These are phyloP conservation scores for Marasmius sp. DNA, from an alignment of 1,284 basidiomycete genomes.

Conservation along the genomic window DNA sequence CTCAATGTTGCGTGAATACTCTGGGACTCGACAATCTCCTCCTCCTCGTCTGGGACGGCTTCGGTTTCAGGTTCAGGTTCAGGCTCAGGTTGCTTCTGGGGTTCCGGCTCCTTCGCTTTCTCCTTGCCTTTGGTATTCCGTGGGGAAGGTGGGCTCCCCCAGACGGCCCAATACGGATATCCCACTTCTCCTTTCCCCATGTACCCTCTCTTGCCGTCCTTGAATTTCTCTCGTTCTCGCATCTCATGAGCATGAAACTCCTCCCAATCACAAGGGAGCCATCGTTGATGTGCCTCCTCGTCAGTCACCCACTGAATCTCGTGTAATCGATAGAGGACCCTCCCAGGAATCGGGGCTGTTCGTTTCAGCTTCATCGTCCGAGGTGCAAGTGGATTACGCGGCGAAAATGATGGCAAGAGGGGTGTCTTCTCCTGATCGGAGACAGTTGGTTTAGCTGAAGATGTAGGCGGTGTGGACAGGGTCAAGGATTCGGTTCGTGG, in stretches of 20 bases:
- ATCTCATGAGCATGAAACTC: neutral
- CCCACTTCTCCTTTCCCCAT: neutral
- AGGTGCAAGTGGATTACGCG: neutral
- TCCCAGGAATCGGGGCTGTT: neutral
- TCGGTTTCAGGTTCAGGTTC: neutral
- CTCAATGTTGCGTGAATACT: slow-evolving; percentile 1
- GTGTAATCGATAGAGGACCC: neutral
- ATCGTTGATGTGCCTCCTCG: neutral
- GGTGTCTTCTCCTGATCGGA: neutral
- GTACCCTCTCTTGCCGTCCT: neutral
- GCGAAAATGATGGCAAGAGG: neutral
- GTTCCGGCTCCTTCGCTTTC: neutral
- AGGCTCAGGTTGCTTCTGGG: neutral
- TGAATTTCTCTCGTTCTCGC: neutral
- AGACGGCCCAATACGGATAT: neutral
- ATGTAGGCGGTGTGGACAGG: neutral
- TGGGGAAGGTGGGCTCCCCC: neutral
- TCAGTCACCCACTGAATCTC: neutral
- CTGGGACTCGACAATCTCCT: neutral
- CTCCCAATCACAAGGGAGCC: neutral
- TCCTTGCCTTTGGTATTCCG: neutral
- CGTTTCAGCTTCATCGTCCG: neutral
- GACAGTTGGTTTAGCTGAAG: neutral
- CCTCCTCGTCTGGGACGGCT: neutral
- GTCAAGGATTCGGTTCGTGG: neutral